Evolutionary conservation across 129 eudicot species (phyloP).

Genomic region (Daucus carota): DNA sequence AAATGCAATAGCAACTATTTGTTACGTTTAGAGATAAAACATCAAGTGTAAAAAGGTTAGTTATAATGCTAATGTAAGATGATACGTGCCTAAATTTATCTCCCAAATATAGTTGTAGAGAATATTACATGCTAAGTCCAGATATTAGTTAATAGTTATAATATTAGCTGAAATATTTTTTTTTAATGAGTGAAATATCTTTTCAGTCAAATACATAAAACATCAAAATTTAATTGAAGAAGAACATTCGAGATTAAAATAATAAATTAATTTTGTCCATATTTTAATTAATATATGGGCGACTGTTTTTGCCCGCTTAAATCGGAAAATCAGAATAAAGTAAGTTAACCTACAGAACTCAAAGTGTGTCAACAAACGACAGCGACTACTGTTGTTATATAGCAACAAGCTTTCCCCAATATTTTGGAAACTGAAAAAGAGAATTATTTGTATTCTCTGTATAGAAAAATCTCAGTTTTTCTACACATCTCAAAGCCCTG

Average conservation of each 20-base stretch:
- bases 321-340: neutral
- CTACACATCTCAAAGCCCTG: neutral
- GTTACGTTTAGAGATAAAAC: neutral
- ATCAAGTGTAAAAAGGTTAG: neutral
- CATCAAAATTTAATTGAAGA: too few species aligned
- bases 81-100: neutral
- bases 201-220: too few species aligned
- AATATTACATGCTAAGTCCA: neutral
- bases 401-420: conserved; percentile 2
- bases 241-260: too few species aligned
- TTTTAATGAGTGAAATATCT: too few species aligned
- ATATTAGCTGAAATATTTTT: too few species aligned
- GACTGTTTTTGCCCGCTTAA: neutral
- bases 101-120: neutral
- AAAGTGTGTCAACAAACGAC: neutral
- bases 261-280: too few species aligned
- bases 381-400: neutral
- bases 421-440: neutral
- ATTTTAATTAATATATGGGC: neutral
- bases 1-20: neutral
- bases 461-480: neutral
- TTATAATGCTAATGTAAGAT: conserved; percentile 3
- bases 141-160: neutral
- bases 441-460: neutral
- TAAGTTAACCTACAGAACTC: neutral